Conservation (phyloP, 345 rosid genomes). For the Lagerstroemia speciosa region DNA sequence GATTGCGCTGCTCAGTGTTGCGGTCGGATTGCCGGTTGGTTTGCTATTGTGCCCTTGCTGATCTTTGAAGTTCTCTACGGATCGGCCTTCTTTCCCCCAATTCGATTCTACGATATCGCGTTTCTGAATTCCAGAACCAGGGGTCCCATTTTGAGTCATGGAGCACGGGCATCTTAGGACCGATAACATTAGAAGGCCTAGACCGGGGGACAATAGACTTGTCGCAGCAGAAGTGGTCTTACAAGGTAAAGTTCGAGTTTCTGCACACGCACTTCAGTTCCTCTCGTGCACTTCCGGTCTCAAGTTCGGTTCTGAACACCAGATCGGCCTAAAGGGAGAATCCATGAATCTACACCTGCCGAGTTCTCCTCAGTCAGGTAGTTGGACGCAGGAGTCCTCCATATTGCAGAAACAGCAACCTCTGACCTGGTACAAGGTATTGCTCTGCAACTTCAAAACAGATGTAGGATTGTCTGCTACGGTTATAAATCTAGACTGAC, state of each 20-base stretch:
- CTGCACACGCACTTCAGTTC: background rate
- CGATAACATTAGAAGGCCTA: conserved; percentile 52
- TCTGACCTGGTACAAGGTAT: conserved; percentile 82
- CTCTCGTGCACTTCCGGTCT: background rate
- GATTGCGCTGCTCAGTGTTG: conserved; percentile 29
- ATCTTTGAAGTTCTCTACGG: background rate
- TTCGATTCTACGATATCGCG: background rate
- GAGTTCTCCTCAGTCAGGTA: conserved; percentile 29
- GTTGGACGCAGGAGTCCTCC: conserved; percentile 45
- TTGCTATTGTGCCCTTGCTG: background rate
- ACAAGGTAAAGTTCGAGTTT: conserved; percentile 34
- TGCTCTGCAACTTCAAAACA: background rate
- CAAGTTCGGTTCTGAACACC: background rate
- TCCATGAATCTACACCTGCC: conserved; percentile 40
- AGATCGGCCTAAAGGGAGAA: conserved; percentile 84
- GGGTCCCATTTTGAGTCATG: conserved; percentile 70
- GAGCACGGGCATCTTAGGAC: conserved; percentile 63
- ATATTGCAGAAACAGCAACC: conserved; percentile 33
- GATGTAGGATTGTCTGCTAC: background rate
- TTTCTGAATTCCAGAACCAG: conserved; percentile 34
- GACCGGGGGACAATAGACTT: conserved; percentile 56
- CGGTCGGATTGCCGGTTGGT: conserved; percentile 29
- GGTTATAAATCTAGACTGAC: too few species aligned
- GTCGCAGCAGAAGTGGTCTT: conserved; percentile 80
- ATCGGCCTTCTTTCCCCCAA: background rate